Evolutionary conservation across 257 asterid genomes (phyloP).

Genomic region (Jacaranda mimosifolia): DNA sequence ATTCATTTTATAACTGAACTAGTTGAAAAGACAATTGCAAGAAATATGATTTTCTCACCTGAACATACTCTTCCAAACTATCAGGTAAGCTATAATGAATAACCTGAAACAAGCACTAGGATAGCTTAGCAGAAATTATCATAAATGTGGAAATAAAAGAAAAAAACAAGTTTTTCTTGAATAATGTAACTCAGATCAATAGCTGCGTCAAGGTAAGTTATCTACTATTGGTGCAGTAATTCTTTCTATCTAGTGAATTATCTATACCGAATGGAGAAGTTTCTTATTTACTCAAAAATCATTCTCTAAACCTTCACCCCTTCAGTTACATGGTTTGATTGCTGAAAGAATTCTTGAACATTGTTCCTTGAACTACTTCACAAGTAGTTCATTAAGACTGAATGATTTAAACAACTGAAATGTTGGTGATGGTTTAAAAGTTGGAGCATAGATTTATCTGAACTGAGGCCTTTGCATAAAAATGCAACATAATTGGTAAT

Average conservation of each 20-base stretch:
- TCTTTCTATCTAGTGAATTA: not conserved
- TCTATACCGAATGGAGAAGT: constrained; percentile 14
- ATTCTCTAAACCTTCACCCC: not conserved
- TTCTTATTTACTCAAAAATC: not conserved
- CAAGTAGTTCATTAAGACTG: not conserved
- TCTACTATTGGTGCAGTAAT: not conserved
- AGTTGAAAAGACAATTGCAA: constrained; percentile 29
- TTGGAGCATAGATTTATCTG: constrained; percentile 16
- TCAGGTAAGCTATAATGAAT: constrained; percentile 94
- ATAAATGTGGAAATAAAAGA: constrained; percentile 26
- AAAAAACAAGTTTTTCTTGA: constrained; percentile 15
- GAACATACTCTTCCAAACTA: constrained; percentile 98
- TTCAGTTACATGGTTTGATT: not conserved
- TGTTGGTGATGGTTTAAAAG: constrained; percentile 1
- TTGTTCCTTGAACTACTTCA: constrained; percentile 5
- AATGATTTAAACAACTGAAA: not conserved
- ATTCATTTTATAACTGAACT: constrained; percentile 11
- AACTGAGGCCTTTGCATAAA: not conserved
- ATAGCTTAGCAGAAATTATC: constrained; percentile 31
- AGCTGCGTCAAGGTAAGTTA: not conserved
- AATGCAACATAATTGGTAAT: constrained; percentile 9
- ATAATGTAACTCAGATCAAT: constrained; percentile 13
- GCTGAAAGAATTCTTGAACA: not conserved
- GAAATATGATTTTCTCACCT: constrained; percentile 54
- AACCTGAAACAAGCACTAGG: constrained; percentile 62